phyloP scores from a whole-genome alignment of 768 basidiomycete genomes.

The Leccinum pellstonianum region DNA sequence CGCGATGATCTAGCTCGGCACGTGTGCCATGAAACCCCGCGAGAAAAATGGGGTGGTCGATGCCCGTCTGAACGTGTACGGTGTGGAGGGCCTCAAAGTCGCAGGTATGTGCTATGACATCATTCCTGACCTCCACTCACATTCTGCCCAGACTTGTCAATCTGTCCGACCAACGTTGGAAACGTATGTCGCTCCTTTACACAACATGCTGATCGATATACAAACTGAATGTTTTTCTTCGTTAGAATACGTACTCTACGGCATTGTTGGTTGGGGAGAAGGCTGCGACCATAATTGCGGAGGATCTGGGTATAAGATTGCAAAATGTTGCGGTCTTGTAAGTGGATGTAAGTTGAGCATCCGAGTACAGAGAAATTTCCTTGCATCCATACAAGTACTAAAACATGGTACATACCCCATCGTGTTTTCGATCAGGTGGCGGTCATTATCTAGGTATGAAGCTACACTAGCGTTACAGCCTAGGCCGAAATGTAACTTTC shows the following conservation, averaged over 20 bases:
- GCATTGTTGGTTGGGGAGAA: not conserved
- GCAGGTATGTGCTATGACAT: slow-evolving; percentile 8
- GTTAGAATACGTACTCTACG: not conserved
- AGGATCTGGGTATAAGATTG: not conserved
- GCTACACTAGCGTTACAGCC: not conserved
- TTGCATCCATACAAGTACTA: too few relatives aligned
- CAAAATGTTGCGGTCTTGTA: not conserved
- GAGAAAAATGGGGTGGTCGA: slow-evolving; percentile 12
- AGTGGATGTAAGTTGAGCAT: too few relatives aligned
- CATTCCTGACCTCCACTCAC: not conserved
- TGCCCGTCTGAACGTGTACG: slow-evolving; percentile 15
- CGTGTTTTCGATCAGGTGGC: not conserved
- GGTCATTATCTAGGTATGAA: not conserved
- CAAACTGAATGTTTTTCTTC: not conserved
- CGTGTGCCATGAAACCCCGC: slow-evolving; percentile 60
- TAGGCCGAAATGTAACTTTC: not conserved
- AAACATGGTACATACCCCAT: slow-evolving; percentile 34
- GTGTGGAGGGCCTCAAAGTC: slow-evolving; percentile 12
- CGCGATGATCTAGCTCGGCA: slow-evolving; percentile 31
- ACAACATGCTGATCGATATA: not conserved
- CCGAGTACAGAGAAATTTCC: too few relatives aligned
- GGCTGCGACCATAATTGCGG: not conserved
- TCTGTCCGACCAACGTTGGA: slow-evolving; percentile 10
- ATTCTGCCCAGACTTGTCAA: slow-evolving; percentile 1
- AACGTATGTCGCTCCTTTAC: not conserved